Base-by-base conservation (phyloP, 2,329 filamentous ascomycete genomes). In the Cordyceps cateniannulata region DNA sequence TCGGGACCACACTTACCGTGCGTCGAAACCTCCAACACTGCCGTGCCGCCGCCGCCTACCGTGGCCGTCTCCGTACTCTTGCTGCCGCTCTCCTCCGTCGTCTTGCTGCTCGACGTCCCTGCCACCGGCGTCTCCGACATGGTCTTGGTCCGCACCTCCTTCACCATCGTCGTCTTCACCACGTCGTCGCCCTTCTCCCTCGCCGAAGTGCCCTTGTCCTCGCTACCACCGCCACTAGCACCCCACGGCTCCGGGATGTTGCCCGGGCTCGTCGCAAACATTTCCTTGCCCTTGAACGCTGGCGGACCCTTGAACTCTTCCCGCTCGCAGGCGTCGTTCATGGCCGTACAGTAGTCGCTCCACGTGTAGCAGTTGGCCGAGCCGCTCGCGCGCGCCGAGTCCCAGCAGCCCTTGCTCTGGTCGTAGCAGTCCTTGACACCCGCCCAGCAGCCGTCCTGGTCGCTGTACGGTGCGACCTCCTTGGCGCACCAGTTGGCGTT, bases 401-500 rank as follows among this genome's bases (percentile, higher is more conserved):
- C 70, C 73, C 82, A 90, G 77, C 89, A 91, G n/a, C 65, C 69
- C 3, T 79, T 72, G 32, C 75, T 73, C 74, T 91, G 86, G 27
- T 72, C 69, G 77, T 79, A 91, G 78, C 85, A 87, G 53, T 77
- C 70, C 42, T 76, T 71, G 12, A 78, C 78, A 3, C 79, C 74
- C 61, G 76, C 77, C 83, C 85, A 90, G 77, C 88, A 91, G 16
- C 80, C 80, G 1, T 69, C 69, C 68, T 85, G 77, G 49, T 76
- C 75, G 5, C 73, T 75, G 74, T 88, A 90, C 9, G 72, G 66
- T 0, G 81, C 70, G 1, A 90, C 78, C 68, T 89, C 81, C 62
- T 79, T 76, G 56, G 81, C 87, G 72, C 86, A 89, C 88, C 87
- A 91, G 75, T 91, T 90, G 62, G 77, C 87, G 69, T 89, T 90